A percentile compares a stretch with the other conserved stretches of the same genome.
Evolutionary conservation across 495 filamentous ascomycete genomes (phyloP).

Genomic region (Trichoderma gamsii): DNA sequence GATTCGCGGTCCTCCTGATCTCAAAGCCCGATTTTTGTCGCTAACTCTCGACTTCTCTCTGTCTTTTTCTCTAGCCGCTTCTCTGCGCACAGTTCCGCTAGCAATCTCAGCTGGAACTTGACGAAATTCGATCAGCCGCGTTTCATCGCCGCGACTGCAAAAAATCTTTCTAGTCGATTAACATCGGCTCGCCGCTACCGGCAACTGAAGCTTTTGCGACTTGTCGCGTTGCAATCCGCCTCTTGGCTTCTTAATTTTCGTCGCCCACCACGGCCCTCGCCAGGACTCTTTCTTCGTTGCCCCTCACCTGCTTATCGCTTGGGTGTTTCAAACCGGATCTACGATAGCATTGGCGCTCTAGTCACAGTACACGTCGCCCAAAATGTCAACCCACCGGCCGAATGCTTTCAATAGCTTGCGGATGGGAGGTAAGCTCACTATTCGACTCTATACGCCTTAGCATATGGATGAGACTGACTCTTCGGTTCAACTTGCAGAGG

Average conservation of each 20-base stretch:
- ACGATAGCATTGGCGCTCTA: conserved; percentile 25
- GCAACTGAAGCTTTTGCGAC: background rate
- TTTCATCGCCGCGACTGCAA: conserved; percentile 7
- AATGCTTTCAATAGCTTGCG: conserved; percentile 48
- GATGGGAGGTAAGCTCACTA: conserved; percentile 46
- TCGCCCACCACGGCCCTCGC: conserved; percentile 46
- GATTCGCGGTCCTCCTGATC: background rate
- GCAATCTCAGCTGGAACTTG: background rate
- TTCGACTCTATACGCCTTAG: conserved; percentile 14
- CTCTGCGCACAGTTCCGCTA: background rate
- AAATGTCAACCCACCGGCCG: conserved; percentile 47
- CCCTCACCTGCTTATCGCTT: conserved; percentile 25
- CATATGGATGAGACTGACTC: background rate
- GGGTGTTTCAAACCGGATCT: conserved; percentile 16
- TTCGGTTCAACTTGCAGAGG: conserved; percentile 52
- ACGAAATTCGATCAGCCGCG: background rate
- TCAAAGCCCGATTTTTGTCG: background rate
- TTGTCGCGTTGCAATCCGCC: background rate
- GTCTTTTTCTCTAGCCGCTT: background rate
- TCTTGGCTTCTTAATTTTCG: background rate
- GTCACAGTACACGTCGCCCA: conserved; percentile 27
- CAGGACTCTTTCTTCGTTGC: conserved; percentile 26
- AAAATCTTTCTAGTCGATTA: background rate
- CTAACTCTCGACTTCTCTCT: background rate
- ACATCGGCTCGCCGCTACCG: background rate